Conservation (phyloP, 83 land plant species). For the Thuja plicata region DNA sequence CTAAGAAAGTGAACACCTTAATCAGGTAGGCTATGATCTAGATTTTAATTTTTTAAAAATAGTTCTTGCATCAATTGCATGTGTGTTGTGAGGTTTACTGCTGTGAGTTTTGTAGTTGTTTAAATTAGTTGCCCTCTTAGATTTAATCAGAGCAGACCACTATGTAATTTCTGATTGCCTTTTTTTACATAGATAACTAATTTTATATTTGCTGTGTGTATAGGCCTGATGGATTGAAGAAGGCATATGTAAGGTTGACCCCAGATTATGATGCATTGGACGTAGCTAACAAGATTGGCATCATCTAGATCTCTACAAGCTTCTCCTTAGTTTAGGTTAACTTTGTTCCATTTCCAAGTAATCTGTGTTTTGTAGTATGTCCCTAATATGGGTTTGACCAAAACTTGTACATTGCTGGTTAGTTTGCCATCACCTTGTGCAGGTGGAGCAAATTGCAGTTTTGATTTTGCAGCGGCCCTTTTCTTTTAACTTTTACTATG, state of each 20-base stretch:
- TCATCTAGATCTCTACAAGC: conserved; percentile 31
- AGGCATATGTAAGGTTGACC: conserved; percentile 63
- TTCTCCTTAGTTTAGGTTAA: background rate
- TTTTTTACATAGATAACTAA: background rate
- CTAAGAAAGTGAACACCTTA: conserved; percentile 72
- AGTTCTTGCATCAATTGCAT: background rate
- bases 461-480: too few species aligned
- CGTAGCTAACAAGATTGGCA: conserved; percentile 74
- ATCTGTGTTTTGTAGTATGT: background rate
- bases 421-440: background rate
- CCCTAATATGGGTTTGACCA: background rate
- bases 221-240: conserved; percentile 70
- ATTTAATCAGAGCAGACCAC: background rate
- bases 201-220: conserved; percentile 13
- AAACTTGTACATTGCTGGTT: background rate
- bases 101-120: background rate
- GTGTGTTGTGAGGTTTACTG: background rate
- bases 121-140: background rate
- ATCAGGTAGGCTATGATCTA: conserved; percentile 35
- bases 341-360: background rate
- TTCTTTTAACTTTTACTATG: background rate
- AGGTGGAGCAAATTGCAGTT: background rate
- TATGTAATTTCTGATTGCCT: background rate
- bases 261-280: conserved; percentile 65
- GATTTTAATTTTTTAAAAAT: background rate